Evolutionary conservation across 768 basidiomycete genomes (phyloP), one percentile per base, ranked within the genome.

Genomic region (Basidioascus undulatus): DNA sequence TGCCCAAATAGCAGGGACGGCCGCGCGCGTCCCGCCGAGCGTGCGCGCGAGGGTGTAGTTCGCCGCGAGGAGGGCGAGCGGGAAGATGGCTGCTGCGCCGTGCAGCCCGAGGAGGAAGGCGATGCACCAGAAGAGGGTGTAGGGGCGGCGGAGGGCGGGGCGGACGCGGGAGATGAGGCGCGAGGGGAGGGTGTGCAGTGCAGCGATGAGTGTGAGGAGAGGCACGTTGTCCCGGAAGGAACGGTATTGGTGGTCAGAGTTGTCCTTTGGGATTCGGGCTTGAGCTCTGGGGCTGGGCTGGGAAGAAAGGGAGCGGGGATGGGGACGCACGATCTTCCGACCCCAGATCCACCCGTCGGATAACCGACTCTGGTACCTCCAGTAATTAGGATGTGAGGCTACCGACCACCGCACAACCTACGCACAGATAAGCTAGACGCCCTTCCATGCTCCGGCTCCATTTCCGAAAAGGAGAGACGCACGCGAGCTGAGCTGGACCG

Each of bases 241-340:
- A 20, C 76, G 76, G 55, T 86, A 94, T 61, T 96, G 92, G 0
- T 66, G 61, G 52, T 96, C 92, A 47, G 80, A 83, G 53, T 76
- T 80, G 57, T 98, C 92, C 89, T 94, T 48, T 9, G 19, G 13
- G 18, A 6, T 23, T 18, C 13, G 16, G 12, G 32, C 7, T 6
- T 5, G 11, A 21, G 19, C 30, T 12, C 11, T 25, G n/a, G 21
- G 12, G 31, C 6, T 32, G 21, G 8, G 35, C 28, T 27, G 20
- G 11, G 19, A n/a, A 39, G 41, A 41, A 32, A 20, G 33, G 32
- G 25, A 36, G 15, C 36, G 24, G 28, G 28, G 37, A 32, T 28
- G 20, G 23, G 19, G 5, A 65, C 78, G 60, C 52, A 89, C 87
- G 11, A 87, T 67, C 54, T 63, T 56, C 24, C 81, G 71, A 30